Evolutionary conservation across 495 filamentous ascomycete species (phyloP).

Genomic region (Lasiosphaeria hispida): DNA sequence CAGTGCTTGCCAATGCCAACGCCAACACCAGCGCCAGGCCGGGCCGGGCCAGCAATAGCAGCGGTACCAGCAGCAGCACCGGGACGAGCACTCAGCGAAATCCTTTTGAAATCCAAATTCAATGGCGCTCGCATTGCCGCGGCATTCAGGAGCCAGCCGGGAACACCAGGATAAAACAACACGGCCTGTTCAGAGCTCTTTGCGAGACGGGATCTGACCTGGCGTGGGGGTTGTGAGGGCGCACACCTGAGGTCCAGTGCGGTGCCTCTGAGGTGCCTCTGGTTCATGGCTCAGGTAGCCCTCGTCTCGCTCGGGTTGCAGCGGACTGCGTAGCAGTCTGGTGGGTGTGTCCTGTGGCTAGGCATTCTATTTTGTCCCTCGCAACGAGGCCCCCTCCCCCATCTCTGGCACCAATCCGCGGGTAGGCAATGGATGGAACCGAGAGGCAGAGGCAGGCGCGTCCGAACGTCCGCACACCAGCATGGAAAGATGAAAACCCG

Average conservation of each 20-base stretch:
- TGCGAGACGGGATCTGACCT: slow-evolving; percentile 2
- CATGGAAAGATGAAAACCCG: background rate
- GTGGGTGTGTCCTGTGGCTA: background rate
- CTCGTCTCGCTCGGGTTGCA: background rate
- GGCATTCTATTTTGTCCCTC: no score
- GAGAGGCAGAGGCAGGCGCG: slow-evolving; percentile 6
- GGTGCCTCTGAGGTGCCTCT: background rate
- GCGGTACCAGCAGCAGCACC: background rate
- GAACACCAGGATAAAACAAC: slow-evolving; percentile 24
- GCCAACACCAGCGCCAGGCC: background rate
- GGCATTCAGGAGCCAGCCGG: slow-evolving; percentile 15
- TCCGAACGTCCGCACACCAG: background rate
- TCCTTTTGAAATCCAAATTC: slow-evolving; percentile 6
- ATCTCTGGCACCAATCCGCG: no score
- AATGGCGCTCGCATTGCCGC: slow-evolving; percentile 19
- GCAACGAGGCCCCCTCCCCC: no score
- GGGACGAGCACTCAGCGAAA: background rate
- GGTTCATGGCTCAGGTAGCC: slow-evolving; percentile 1
- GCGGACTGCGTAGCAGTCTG: slow-evolving; percentile 11
- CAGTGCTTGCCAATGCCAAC: background rate
- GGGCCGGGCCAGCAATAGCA: background rate
- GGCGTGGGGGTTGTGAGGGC: slow-evolving; percentile 20
- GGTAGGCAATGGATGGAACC: background rate
- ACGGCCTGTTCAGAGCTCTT: slow-evolving; percentile 18
- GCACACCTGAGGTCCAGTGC: no score